Evolutionary conservation across 176 grass and related monocot genomes (phyloP), one percentile per base, ranked within the genome.

Genomic region (Pharus latifolius): DNA sequence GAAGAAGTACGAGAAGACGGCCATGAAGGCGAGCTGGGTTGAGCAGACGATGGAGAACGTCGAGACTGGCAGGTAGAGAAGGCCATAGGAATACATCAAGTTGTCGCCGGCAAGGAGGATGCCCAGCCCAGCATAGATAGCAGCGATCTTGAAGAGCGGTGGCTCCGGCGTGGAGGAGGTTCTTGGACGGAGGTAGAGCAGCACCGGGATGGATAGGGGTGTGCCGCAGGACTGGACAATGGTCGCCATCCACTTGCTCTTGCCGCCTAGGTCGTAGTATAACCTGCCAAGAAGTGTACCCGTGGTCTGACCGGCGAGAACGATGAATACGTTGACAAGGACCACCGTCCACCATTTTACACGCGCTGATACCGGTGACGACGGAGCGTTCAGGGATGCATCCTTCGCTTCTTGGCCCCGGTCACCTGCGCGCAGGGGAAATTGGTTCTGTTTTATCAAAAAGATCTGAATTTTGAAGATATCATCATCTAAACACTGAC

Each of bases 21-120:
- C 89, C 58, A 76, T 88, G 85, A 92, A 92, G 22, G 60, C 76
- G 25, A 92, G 69, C 81, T 85, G 89, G 41, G 69, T 82, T 15
- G 81, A 63, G 50, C 69, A 49, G 58, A 88, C 41, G 74, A 92
- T 61, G 2, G 89, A 78, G 63, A 75, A 92, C 10, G 89, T 88
- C 0, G 78, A 92, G 43, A 88, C 53, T 6, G 89, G 75, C 63
- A 88, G 81, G 81, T 92, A 92, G 23, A 84, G 69, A 17, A 92
- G 81, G 1, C 84, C 89, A 69, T 88, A 92, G 19, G 85, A 85
- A 58, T 88, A 88, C 89, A 85, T 84, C 32, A 92, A 32, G 84
- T 79, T 88, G 64, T 85, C 78, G 5, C 62, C 81, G 17, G 89
- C 67, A 49, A 80, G 42, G 77, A 82, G 64, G 74, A 92, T 9